Percentiles rank a stretch among this genome's conserved stretches.
These are phyloP conservation scores for Penicillium hordei DNA, from an alignment of 2,329 filamentous ascomycete genomes.

Conservation along the genomic window DNA sequence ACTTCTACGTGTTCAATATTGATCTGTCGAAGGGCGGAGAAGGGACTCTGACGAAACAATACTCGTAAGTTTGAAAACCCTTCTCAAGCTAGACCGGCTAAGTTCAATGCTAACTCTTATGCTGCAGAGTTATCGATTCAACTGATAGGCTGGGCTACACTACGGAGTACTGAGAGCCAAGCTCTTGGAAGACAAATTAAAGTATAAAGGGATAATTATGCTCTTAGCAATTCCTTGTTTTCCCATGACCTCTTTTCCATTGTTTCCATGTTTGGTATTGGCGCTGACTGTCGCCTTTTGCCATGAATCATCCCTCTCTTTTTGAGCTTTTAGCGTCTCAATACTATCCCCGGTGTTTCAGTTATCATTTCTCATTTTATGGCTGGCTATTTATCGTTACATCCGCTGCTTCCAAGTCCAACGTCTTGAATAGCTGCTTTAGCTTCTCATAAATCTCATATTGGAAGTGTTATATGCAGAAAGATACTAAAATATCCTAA, in stretches of 20 bases:
- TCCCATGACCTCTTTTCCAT: not conserved
- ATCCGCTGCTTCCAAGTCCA: not conserved
- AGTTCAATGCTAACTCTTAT: constrained; percentile 15
- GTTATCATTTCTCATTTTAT: not conserved
- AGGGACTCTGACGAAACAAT: constrained; percentile 85
- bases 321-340: constrained; percentile 10
- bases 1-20: constrained; percentile 92
- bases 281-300: not conserved
- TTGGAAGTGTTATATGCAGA: not conserved
- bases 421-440: not conserved
- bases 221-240: not conserved
- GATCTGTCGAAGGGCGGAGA: constrained; percentile 94
- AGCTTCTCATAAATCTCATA: not conserved
- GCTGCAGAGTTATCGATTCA: constrained; percentile 44
- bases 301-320: not conserved
- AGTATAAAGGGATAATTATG: not conserved
- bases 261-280: not conserved
- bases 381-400: not conserved
- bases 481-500: not conserved
- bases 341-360: constrained; percentile 3
- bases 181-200: not conserved
- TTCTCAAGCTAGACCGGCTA: no score
- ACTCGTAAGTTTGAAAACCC: constrained; percentile 67
- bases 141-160: constrained; percentile 44
- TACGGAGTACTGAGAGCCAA: constrained; percentile 34